Base-by-base conservation (phyloP, 139 green algal species). In the Diplosphaera chodatii region DNA sequence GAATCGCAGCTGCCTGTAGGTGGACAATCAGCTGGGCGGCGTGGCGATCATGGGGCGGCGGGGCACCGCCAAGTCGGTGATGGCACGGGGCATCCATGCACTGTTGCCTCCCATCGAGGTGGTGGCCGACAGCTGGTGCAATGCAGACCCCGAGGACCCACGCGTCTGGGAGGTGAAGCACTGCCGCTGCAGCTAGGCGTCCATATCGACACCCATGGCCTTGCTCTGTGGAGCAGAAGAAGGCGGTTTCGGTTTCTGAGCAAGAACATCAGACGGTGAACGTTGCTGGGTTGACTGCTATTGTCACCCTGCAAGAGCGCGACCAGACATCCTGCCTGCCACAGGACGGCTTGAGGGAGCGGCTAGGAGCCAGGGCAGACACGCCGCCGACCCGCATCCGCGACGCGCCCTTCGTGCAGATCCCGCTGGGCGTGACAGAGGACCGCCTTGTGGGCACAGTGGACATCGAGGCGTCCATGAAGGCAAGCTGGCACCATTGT, bases 381-480 rank as follows among this genome's bases (percentile, higher is more conserved):
- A 72, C 88, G 63, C 48, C 90, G 18, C 74, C 77, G 8, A 78
- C 34, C 13, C 78, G 82, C 29, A 77, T 97, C 15, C 75, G 80
- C 2, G 81, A 89, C 23, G 86, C 92, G 2, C 94, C 94, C 1
- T 98, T 98, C 82, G 89, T 98, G 30, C 96, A 99, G 82, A 95
- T 99, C 63, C 95, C 95, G 1, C 86, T 99, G 65, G 95, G 95
- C 0, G 93, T 99, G 21, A 99, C 95, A 1, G 95, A 99, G 86
- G 95, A 99, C 81, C 83, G 95, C 0, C 85, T 99, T 63, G 89
- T 99, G 72, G 95, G 95, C 68, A 98, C 96, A 1, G 95, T 99
- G 22, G 95, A 99, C 82, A 97, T 99, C 69, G 95, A 99, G 82
- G 91, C 91, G 30, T 97, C 90, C 65, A 97, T 99, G 85, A 95